Evolutionary conservation across 768 basidiomycete species (phyloP).

Genomic region (Boletus reticuloceps): DNA sequence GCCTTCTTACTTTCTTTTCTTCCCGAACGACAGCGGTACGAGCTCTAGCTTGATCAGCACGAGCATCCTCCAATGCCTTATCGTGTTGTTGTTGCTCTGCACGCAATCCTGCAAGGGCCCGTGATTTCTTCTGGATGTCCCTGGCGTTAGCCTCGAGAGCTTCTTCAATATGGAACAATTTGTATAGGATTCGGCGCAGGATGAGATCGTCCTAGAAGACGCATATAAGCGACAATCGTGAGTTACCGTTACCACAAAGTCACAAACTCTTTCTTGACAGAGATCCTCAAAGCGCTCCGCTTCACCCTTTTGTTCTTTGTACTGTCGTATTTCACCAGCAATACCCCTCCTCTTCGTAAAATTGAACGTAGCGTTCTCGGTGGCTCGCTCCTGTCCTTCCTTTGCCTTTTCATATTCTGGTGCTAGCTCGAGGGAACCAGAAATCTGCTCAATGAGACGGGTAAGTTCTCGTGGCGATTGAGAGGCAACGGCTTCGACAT

Average conservation of each 20-base stretch:
- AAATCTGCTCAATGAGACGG: slow-evolving; percentile 91
- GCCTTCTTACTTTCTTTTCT: slow-evolving; percentile 84
- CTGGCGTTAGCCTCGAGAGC: slow-evolving; percentile 71
- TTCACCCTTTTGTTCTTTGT: slow-evolving; percentile 94
- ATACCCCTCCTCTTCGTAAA: slow-evolving; percentile 94
- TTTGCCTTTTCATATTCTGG: slow-evolving; percentile 88
- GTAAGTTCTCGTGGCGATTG: slow-evolving; percentile 91
- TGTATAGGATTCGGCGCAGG: slow-evolving; percentile 80
- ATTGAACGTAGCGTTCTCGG: slow-evolving; percentile 92
- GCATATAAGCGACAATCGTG: slow-evolving; percentile 2
- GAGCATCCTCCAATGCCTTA: slow-evolving; percentile 65
- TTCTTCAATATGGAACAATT: slow-evolving; percentile 86
- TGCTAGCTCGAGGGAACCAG: slow-evolving; percentile 88
- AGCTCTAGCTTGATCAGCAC: slow-evolving; percentile 77
- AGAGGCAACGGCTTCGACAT: slow-evolving; percentile 96
- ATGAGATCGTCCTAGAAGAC: slow-evolving; percentile 70
- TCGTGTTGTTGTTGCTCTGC: slow-evolving; percentile 71
- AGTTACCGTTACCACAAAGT: not conserved
- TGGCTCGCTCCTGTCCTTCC: slow-evolving; percentile 82
- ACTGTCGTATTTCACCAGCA: slow-evolving; percentile 93
- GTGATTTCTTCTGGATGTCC: slow-evolving; percentile 71
- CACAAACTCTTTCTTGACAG: slow-evolving; percentile 65
- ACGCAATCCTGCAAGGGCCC: slow-evolving; percentile 63
- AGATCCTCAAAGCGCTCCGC: slow-evolving; percentile 84
- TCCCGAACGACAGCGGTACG: slow-evolving; percentile 74